A percentile compares a stretch with the other conserved stretches of the same genome.
phyloP scores from a whole-genome alignment of 1,284 basidiomycete species.

The Amylostereum chailletii region DNA sequence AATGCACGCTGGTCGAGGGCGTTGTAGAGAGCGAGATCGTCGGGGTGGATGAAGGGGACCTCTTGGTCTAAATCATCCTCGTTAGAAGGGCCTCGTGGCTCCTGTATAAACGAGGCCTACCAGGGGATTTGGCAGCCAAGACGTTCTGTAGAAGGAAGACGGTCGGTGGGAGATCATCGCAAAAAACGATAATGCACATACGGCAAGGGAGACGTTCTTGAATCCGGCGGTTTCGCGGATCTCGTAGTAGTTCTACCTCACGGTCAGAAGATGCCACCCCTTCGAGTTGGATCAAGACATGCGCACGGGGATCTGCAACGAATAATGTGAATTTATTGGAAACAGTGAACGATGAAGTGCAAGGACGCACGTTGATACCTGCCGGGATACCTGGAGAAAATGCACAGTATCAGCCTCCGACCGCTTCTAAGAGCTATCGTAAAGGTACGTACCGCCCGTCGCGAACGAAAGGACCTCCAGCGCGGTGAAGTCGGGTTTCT shows the following conservation, averaged over 20 bases:
- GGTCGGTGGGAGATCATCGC: too few relatives aligned
- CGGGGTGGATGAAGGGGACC: slow-evolving; percentile 72
- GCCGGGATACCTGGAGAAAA: slow-evolving; percentile 58
- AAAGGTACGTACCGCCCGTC: slow-evolving; percentile 50
- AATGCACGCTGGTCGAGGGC: slow-evolving; percentile 71
- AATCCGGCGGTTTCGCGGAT: slow-evolving; percentile 74
- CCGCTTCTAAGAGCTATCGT: neutral
- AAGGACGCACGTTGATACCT: slow-evolving; percentile 62
- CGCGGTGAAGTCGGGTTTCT: slow-evolving; percentile 82
- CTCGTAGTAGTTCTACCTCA: slow-evolving; percentile 63
- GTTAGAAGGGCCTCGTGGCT: neutral
- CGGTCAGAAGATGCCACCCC: neutral
- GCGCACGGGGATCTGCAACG: slow-evolving; percentile 51
- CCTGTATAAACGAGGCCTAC: slow-evolving; percentile 27
- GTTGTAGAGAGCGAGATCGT: slow-evolving; percentile 61
- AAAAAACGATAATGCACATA: slow-evolving; percentile 15
- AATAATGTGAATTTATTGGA: neutral
- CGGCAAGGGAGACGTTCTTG: slow-evolving; percentile 75
- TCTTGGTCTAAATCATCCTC: slow-evolving; percentile 47
- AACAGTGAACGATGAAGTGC: neutral
- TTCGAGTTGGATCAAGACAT: neutral
- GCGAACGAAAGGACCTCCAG: slow-evolving; percentile 74
- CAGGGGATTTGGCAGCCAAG: slow-evolving; percentile 75
- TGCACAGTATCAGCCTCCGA: neutral
- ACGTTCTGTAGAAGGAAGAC: slow-evolving; percentile 45